Evolutionary conservation across 2,329 filamentous ascomycete species (phyloP), one percentile per base, ranked within the genome.

Genomic region (Pestalotiopsis sp.): DNA sequence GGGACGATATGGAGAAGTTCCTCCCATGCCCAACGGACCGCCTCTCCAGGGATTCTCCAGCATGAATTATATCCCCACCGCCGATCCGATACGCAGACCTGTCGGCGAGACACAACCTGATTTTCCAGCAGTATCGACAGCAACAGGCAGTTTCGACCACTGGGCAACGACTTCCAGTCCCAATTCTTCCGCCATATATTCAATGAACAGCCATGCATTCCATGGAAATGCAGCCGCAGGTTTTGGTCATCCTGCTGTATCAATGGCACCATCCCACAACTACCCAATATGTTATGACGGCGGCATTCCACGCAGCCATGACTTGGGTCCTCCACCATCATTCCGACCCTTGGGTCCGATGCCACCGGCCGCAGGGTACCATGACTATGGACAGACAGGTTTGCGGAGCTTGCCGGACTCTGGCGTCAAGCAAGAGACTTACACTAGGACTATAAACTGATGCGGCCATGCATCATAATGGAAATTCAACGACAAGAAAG

Each of bases 1-100:
- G 69, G 57, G 80, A 23, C 25, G 57, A 9, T 68, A 68, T 36
- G 31, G 31, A 31, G 66, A 68, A 13, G 60, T 31, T n/a, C 13
- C 36, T 23, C 12, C 20, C 17, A 63, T 68, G 13, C n/a, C 66
- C 13, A 23, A n/a, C n/a, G 63, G 36, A 25, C 23, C 57, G n/a
- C 27, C 64, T 9, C 59, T 70, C 2, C 64, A 68, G 39, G 27
- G 59, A 52, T 41, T 68, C 38, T 57, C 63, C 14, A 64, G 61
- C 4, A 64, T 70, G 59, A 27, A 39, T 12, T 68, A 68, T 25
- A 41, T 61, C 23, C 23, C 36, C 17, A 27, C 38, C 38, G 58
- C 65, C 62, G 69, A 70, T 17, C n/a, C 64, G 17, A 67, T 59
- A 12, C n/a, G 65, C 23, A 52, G 65, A 38, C 27, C 65, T 6